Conservation (phyloP, 345 rosid species). For the Populus simonii region DNA sequence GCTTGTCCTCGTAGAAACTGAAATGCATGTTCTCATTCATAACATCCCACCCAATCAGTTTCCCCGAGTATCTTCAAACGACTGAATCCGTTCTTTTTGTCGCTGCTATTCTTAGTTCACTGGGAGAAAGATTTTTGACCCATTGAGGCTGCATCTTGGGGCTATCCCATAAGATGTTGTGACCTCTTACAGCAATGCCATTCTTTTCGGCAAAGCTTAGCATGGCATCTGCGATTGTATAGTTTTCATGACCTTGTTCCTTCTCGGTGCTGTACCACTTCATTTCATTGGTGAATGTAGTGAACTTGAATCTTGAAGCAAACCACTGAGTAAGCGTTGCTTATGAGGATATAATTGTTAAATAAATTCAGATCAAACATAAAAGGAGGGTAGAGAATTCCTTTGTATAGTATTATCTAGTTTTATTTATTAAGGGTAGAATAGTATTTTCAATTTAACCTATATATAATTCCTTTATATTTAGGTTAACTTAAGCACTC, state of each 20-base stretch:
- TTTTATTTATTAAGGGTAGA: no score
- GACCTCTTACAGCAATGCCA: conserved; percentile 63
- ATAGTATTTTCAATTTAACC: no score
- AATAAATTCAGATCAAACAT: no score
- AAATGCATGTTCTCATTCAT: conserved; percentile 78
- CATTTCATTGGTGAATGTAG: conserved; percentile 83
- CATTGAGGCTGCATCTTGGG: conserved; percentile 60
- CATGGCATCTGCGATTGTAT: conserved; percentile 64
- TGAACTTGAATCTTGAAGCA: conserved; percentile 54
- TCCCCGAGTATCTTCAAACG: conserved; percentile 54
- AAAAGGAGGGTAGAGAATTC: no score
- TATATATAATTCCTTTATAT: no score
- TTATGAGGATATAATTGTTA: conserved; percentile 54
- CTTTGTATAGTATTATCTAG: no score
- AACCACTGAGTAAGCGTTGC: conserved; percentile 66
- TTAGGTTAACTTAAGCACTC: no score
- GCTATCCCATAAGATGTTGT: conserved; percentile 73
- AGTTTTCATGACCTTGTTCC: conserved; percentile 52
- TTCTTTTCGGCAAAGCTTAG: conserved; percentile 39
- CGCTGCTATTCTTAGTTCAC: conserved; percentile 39
- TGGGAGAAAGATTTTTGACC: conserved; percentile 42
- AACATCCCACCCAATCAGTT: conserved; percentile 81
- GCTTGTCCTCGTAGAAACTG: conserved; percentile 63
- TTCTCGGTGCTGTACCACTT: conserved; percentile 81
- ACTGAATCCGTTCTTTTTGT: conserved; percentile 52